Conservation (phyloP, 768 basidiomycete genomes). For the Hericium rajendrae region DNA sequence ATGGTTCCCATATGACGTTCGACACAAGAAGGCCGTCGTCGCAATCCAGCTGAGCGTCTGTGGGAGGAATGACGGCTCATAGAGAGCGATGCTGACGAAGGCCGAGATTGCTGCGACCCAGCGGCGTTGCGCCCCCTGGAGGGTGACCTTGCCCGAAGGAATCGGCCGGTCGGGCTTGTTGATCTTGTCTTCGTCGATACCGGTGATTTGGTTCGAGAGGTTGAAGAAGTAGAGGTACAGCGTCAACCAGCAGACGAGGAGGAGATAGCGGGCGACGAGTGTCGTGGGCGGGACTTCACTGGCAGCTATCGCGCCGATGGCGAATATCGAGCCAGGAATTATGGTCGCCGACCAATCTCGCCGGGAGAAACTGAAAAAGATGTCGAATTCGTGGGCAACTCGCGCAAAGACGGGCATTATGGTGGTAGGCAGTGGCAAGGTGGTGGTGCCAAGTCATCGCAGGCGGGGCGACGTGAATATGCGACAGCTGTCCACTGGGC, state of each 20-base stretch:
- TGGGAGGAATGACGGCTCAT: not conserved
- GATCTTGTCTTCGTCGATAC: constrained; percentile 16
- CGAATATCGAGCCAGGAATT: not conserved
- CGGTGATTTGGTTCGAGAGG: constrained; percentile 18
- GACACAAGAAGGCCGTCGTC: not conserved
- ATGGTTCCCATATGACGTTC: not conserved
- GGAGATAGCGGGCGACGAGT: not conserved
- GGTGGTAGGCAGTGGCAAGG: not conserved
- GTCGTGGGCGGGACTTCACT: not conserved
- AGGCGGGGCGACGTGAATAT: too few species aligned
- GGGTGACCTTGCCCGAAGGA: constrained; percentile 18
- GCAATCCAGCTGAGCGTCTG: not conserved
- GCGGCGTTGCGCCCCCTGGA: not conserved
- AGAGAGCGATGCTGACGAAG: not conserved
- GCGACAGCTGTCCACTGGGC: too few species aligned
- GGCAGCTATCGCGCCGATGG: not conserved
- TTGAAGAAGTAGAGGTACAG: constrained; percentile 19
- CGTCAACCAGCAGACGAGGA: constrained; percentile 18
- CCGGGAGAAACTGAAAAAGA: not conserved
- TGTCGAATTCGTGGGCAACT: not conserved
- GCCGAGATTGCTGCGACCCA: not conserved
- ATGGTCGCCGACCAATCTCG: not conserved
- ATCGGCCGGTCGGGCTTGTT: constrained; percentile 24
- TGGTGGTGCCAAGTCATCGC: too few species aligned
- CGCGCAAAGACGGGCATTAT: not conserved